Conservation (phyloP, 169 alveolate genomes). For the Amoebophrya sp. region DNA sequence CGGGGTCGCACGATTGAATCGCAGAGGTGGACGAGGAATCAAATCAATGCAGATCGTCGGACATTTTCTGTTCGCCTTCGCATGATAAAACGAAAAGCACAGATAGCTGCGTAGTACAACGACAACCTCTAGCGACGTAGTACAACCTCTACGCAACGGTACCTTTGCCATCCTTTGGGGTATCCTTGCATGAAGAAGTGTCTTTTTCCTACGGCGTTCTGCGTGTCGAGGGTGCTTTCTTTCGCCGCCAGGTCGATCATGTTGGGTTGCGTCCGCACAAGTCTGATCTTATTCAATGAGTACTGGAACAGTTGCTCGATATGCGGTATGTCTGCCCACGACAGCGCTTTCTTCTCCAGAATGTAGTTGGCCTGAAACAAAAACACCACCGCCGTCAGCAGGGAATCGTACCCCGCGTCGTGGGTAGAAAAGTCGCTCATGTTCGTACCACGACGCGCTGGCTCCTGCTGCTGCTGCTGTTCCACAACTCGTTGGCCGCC, state of each 20-base stretch:
- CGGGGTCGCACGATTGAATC: too few species aligned
- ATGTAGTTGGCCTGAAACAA: conserved; percentile 42
- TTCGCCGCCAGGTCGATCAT: conserved; percentile 41
- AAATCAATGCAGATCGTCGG: too few species aligned
- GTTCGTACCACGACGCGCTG: too few species aligned
- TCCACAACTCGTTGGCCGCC: not conserved
- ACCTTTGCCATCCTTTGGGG: conserved; percentile 51
- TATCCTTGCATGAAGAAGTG: conserved; percentile 53
- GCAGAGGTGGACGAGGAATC: too few species aligned
- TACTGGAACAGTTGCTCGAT: conserved; percentile 13
- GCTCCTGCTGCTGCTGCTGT: too few species aligned
- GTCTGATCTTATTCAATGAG: conserved; percentile 34
- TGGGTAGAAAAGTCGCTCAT: conserved; percentile 33
- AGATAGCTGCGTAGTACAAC: too few species aligned
- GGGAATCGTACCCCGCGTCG: conserved; percentile 59
- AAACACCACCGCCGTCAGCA: conserved; percentile 51
- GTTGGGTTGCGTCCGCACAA: conserved; percentile 56
- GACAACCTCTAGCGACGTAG: too few species aligned
- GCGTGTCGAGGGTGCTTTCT: conserved; percentile 43
- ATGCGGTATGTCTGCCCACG: conserved; percentile 29
- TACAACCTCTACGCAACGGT: too few species aligned
- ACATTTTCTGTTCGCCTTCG: too few species aligned
- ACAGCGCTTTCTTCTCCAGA: conserved; percentile 30
- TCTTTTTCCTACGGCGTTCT: conserved; percentile 11
- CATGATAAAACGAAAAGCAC: too few species aligned